Evolutionary conservation across 2,329 filamentous ascomycete genomes (phyloP).

Genomic region (Periglandula ipomoeae): DNA sequence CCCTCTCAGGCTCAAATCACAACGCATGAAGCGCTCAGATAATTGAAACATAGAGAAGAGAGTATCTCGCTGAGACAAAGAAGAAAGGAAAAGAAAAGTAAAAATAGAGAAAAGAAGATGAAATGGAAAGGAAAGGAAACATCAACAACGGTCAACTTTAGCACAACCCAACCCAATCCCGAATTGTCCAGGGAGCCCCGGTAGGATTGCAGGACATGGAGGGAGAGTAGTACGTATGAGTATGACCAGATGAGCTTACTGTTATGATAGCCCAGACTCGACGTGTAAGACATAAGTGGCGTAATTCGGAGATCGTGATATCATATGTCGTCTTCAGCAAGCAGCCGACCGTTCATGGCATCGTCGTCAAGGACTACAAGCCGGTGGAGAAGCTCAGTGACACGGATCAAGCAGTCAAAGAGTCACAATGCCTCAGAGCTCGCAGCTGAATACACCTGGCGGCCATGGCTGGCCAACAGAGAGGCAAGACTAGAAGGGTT

Average conservation of each 20-base stretch:
- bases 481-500: constrained; percentile 40
- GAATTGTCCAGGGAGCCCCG: too few species aligned
- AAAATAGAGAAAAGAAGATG: neutral
- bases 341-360: constrained; percentile 13
- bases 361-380: constrained; percentile 9
- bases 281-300: constrained; percentile 3
- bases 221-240: neutral
- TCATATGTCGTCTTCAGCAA: constrained; percentile 22
- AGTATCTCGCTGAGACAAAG: neutral
- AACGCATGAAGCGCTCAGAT: too few species aligned
- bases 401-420: neutral
- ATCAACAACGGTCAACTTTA: neutral
- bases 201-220: neutral
- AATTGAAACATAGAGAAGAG: neutral
- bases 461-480: constrained; percentile 36
- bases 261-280: neutral
- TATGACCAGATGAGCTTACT: neutral
- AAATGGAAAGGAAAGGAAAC: neutral
- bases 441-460: constrained; percentile 7
- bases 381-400: constrained; percentile 4
- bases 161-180: too few species aligned
- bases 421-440: neutral
- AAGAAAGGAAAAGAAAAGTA: neutral
- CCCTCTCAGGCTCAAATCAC: too few species aligned
- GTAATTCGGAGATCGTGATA: constrained; percentile 11